Percentiles rank a stretch among this genome's conserved stretches.
phyloP scores from a whole-genome alignment of 257 asterid species.

The Solanum microdontum region DNA sequence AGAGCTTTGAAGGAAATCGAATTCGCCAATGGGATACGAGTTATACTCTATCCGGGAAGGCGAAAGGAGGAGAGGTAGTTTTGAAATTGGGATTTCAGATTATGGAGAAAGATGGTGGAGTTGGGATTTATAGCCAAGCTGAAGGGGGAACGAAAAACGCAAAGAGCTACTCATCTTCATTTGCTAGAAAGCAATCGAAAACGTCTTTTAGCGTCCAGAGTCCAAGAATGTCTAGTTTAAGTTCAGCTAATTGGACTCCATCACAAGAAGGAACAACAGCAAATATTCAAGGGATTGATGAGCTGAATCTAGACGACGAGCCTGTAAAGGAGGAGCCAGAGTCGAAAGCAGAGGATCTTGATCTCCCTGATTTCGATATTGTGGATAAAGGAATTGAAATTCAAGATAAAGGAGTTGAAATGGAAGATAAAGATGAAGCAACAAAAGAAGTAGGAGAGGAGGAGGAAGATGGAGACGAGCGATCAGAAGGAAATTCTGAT shows the following conservation, averaged over 20 bases:
- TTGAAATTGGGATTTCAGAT: conserved; percentile 85
- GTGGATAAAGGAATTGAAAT: conserved; percentile 87
- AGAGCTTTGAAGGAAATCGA: conserved; percentile 55
- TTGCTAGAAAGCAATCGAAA: conserved; percentile 66
- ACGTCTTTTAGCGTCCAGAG: conserved; percentile 74
- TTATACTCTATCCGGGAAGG: conserved; percentile 58
- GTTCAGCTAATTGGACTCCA: conserved; percentile 50
- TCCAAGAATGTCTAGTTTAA: conserved; percentile 41
- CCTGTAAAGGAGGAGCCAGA: conserved; percentile 14
- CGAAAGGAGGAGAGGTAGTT: conserved; percentile 81
- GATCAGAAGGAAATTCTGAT: conserved; percentile 46
- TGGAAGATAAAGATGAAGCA: conserved; percentile 23
- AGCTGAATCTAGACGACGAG: conserved; percentile 62
- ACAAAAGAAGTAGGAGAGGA: conserved; percentile 22
- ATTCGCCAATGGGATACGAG: conserved; percentile 66
- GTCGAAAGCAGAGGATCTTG: conserved; percentile 35
- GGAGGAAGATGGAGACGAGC: conserved; percentile 21
- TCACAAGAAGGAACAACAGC: conserved; percentile 32
- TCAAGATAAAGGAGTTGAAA: conserved; percentile 73
- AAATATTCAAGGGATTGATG: conserved; percentile 54
- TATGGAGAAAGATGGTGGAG: conserved; percentile 94
- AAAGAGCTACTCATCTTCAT: conserved; percentile 17
- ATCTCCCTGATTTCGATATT: conserved; percentile 67
- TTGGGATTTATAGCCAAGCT: conserved; percentile 53
- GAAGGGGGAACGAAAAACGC: conserved; percentile 37